Percentiles rank a stretch among this genome's conserved stretches.
phyloP scores from a whole-genome alignment of 768 basidiomycete genomes.

The Lentinula sp. region DNA sequence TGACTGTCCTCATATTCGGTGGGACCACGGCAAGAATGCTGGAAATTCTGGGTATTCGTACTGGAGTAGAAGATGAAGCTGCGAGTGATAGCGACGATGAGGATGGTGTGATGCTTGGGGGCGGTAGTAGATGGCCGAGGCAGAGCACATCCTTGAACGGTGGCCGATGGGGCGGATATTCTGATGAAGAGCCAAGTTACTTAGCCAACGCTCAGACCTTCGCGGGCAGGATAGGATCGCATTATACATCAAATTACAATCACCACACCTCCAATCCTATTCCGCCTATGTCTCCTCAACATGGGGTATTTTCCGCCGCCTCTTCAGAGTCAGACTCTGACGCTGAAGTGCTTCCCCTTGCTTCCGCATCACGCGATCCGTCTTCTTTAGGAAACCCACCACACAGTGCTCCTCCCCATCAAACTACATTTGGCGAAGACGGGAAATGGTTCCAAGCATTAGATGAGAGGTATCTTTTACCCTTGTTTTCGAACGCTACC shows the following conservation, averaged over 20 bases:
- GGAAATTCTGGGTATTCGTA: constrained; percentile 92
- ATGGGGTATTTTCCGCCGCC: constrained; percentile 52
- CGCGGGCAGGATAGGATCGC: constrained; percentile 44
- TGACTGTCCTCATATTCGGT: constrained; percentile 92
- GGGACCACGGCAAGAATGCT: constrained; percentile 98
- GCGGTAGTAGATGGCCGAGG: constrained; percentile 20
- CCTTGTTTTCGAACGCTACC: constrained; percentile 89
- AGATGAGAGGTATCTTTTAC: constrained; percentile 91
- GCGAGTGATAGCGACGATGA: constrained; percentile 53
- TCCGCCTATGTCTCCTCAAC: constrained; percentile 10
- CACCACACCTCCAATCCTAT: constrained; percentile 38
- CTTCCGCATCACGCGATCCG: constrained; percentile 36
- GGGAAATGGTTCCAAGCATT: constrained; percentile 95
- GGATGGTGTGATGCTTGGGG: constrained; percentile 26
- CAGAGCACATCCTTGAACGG: constrained; percentile 22
- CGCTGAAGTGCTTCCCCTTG: constrained; percentile 75
- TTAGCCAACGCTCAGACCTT: constrained; percentile 12
- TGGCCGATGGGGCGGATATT: constrained; percentile 38
- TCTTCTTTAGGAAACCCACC: constrained; percentile 8
- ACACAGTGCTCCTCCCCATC: constrained; percentile 11
- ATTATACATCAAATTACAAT: constrained; percentile 56
- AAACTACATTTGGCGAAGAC: constrained; percentile 47
- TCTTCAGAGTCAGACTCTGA: constrained; percentile 82
- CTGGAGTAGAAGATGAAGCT: constrained; percentile 91
- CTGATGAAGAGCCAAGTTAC: constrained; percentile 37